Evolutionary conservation across 352 stramenopile species (phyloP).

Genomic region (Phytophthora fragariae): DNA sequence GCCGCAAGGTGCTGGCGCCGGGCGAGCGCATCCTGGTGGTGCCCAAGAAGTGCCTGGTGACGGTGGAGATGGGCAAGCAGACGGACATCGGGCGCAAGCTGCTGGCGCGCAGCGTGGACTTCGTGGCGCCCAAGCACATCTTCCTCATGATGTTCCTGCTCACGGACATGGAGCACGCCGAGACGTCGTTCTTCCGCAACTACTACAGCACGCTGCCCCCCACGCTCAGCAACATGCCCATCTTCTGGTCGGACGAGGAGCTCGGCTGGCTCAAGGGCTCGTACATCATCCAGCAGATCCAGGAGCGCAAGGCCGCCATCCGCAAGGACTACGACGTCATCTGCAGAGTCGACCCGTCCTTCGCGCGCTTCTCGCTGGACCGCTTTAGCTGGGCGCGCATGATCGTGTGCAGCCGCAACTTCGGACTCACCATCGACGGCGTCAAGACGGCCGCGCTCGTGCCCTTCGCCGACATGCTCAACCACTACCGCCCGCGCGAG

Average conservation of each 20-base stretch:
- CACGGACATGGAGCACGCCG: conserved; percentile 94
- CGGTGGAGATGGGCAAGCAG: conserved; percentile 99
- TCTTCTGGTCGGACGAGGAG: conserved; percentile 98
- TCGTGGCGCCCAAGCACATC: conserved; percentile 99
- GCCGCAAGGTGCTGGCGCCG: conserved; percentile 81
- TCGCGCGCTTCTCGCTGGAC: conserved; percentile 94
- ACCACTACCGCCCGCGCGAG: conserved; percentile 98
- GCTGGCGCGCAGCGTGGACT: conserved; percentile 92
- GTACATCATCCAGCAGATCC: conserved; percentile 95
- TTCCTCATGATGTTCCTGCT: conserved; percentile 99
- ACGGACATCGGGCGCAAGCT: conserved; percentile 96
- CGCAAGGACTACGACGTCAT: conserved; percentile 98
- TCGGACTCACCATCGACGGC: conserved; percentile 97
- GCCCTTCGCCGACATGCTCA: conserved; percentile 99
- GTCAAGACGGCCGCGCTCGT: conserved; percentile 98
- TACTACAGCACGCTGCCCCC: conserved; percentile 99
- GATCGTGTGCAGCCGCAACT: conserved; percentile 99
- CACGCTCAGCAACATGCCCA: conserved; percentile 98
- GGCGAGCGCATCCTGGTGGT: conserved; percentile 93
- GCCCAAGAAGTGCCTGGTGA: conserved; percentile 97
- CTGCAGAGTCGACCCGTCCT: conserved; percentile 91
- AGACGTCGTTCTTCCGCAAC: conserved; percentile 88
- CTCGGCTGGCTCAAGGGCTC: conserved; percentile 92
- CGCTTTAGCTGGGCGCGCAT: conserved; percentile 99
- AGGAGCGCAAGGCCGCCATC: conserved; percentile 96